Conservation (phyloP, 176 grass and related monocot genomes). For the Aegilops bicornis region DNA sequence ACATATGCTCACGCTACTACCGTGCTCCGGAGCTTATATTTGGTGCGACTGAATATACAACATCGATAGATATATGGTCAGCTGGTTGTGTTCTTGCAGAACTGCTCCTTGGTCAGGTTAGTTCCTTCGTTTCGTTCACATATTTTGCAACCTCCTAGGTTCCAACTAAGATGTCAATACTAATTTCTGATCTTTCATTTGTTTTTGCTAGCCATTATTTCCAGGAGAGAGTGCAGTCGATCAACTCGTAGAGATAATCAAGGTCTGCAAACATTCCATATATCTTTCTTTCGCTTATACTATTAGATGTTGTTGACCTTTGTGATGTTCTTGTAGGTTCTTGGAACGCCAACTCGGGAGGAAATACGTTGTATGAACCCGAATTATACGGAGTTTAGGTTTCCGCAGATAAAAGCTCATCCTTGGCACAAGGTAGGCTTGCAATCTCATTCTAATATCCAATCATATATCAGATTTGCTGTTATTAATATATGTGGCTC, state of each 20-base stretch:
- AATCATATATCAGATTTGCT: not conserved
- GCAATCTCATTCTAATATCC: not conserved
- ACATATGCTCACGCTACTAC: slow-evolving; percentile 75
- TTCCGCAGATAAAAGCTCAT: slow-evolving; percentile 75
- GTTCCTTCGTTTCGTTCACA: slow-evolving; percentile 1
- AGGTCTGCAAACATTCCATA: slow-evolving; percentile 28
- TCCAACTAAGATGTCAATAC: slow-evolving; percentile 9
- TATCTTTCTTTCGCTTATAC: not conserved
- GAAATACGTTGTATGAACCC: slow-evolving; percentile 84
- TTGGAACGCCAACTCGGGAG: slow-evolving; percentile 73
- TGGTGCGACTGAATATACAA: slow-evolving; percentile 70
- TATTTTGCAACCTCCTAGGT: not conserved
- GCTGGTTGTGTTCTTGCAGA: slow-evolving; percentile 75
- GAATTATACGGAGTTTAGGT: slow-evolving; percentile 72
- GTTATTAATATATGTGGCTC: not conserved
- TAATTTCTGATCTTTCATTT: slow-evolving; percentile 12
- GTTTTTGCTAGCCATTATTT: slow-evolving; percentile 53
- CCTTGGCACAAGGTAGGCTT: slow-evolving; percentile 70
- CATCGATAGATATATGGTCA: slow-evolving; percentile 75
- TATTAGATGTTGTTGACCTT: slow-evolving; percentile 9
- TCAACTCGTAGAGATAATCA: slow-evolving; percentile 74
- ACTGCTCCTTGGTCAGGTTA: slow-evolving; percentile 67
- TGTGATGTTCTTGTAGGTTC: slow-evolving; percentile 50
- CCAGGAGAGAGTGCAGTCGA: slow-evolving; percentile 60
- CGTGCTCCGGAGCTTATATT: slow-evolving; percentile 71